Base-by-base conservation (phyloP, 257 asterid species). In the Solanum okadae region DNA sequence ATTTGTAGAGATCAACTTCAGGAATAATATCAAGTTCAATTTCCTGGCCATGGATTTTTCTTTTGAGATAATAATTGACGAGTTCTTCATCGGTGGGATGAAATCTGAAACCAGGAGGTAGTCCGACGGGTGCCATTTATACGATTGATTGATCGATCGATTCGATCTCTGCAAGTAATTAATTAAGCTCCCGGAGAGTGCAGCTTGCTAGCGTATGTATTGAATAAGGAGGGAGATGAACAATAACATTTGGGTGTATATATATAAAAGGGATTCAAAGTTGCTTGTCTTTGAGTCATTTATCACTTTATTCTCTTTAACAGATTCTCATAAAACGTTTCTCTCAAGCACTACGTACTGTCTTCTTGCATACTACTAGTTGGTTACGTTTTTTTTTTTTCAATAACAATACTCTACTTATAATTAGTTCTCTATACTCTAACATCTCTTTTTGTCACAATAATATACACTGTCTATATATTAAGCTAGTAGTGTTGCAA, bases 81-180 rank as follows among this genome's bases (percentile, higher is more conserved):
- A 96, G 97, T 59, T 96, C 99, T 92, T 96, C 99, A 56, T 96
- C 99, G 0, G 99, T 96, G 35, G 99, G 99, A 86, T 96, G 99
- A 92, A 96, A 96, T 87, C 99, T 88, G 91, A 96, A 96, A 84
- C 99, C 98, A 2, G 99, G 99, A 86, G 99, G 99, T 89, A 96
- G 86, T 89, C 99, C 99, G 0, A 96, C 98, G 12, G 98, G 99
- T 8, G 99, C 96, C 99, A 96, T 63, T 9, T 10, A 61, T 70
- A 40, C 42, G 44, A 37, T 8, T 42, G 40, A 37, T 37, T 37
- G 42, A 38, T 38, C 3, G 52, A 44, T 44, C 6, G 40, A 31
- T 68, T 68, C 35, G 33, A 22, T 59, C 6, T 23, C 27, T 31
- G 34, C 8, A 5, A n/a, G 16, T 25, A 12, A 67, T 18, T 56